A percentile compares a stretch with the other conserved stretches of the same genome.
Evolutionary conservation across 2,329 filamentous ascomycete species (phyloP).

Genomic region (Pseudogymnoascus sp.): DNA sequence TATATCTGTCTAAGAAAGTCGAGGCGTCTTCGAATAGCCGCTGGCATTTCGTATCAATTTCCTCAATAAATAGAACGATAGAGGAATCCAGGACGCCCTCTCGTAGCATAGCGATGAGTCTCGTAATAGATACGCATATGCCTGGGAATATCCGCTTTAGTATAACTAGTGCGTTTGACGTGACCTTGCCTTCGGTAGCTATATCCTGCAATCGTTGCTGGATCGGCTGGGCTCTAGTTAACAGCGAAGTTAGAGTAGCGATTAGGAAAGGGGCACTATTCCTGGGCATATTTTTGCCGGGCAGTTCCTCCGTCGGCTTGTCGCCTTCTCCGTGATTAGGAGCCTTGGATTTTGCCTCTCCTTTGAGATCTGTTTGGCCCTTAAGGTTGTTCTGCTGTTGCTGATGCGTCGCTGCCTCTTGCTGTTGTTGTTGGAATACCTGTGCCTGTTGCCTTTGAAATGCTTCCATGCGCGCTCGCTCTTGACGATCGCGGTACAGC

Average conservation of each 20-base stretch:
- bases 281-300: too few species aligned
- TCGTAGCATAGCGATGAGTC: neutral
- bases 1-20: neutral
- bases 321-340: too few species aligned
- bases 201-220: neutral
- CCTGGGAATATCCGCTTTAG: neutral
- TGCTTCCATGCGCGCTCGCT: too few species aligned
- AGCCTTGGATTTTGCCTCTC: too few species aligned
- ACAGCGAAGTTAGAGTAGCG: neutral
- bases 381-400: too few species aligned
- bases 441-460: too few species aligned
- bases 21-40: neutral
- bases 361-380: too few species aligned
- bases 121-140: neutral
- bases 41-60: neutral
- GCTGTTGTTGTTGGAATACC: too few species aligned
- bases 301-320: too few species aligned
- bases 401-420: too few species aligned
- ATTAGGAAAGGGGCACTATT: neutral
- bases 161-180: neutral
- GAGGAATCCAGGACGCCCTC: neutral
- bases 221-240: neutral
- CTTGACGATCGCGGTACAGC: too few species aligned
- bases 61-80: neutral
- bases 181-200: neutral